Evolutionary conservation across 1,284 basidiomycete genomes (phyloP).

Genomic region (Tilletia caries): DNA sequence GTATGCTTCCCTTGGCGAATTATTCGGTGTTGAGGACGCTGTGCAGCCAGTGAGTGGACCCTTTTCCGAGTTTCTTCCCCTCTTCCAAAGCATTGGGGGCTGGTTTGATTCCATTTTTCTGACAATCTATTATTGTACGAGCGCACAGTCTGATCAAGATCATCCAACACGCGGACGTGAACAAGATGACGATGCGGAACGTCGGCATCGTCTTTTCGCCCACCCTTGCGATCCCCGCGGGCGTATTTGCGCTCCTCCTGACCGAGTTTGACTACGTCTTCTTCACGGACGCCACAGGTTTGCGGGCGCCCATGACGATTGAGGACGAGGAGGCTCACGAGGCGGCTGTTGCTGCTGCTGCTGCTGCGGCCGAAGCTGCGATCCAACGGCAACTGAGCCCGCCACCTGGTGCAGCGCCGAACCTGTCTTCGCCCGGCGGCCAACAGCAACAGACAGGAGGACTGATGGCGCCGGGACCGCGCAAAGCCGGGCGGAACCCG

Average conservation of each 20-base stretch:
- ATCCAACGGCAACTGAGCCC: background rate
- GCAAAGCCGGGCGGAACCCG: background rate
- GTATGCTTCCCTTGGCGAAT: constrained; percentile 81
- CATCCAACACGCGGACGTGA: constrained; percentile 79
- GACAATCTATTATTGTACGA: too few species aligned
- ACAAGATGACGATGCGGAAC: constrained; percentile 99
- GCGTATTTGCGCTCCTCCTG: constrained; percentile 45
- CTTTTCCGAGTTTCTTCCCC: background rate
- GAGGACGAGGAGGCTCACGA: constrained; percentile 26
- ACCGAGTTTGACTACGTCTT: constrained; percentile 47
- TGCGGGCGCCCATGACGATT: constrained; percentile 30
- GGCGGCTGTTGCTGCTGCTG: background rate
- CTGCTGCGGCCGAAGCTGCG: background rate
- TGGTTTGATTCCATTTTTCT: too few species aligned
- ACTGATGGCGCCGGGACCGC: background rate
- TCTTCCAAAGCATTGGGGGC: too few species aligned
- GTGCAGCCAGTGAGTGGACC: constrained; percentile 71
- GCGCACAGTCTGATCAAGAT: constrained; percentile 82
- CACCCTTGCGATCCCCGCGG: constrained; percentile 46
- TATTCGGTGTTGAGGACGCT: constrained; percentile 88
- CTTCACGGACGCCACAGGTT: constrained; percentile 40
- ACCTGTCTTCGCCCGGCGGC: background rate
- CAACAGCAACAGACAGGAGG: too few species aligned
- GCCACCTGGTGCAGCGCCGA: background rate
- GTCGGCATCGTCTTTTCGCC: constrained; percentile 81